A percentile compares a stretch with the other conserved stretches of the same genome.
Conservation (phyloP, 345 rosid species). For the Populus ilicifolia region DNA sequence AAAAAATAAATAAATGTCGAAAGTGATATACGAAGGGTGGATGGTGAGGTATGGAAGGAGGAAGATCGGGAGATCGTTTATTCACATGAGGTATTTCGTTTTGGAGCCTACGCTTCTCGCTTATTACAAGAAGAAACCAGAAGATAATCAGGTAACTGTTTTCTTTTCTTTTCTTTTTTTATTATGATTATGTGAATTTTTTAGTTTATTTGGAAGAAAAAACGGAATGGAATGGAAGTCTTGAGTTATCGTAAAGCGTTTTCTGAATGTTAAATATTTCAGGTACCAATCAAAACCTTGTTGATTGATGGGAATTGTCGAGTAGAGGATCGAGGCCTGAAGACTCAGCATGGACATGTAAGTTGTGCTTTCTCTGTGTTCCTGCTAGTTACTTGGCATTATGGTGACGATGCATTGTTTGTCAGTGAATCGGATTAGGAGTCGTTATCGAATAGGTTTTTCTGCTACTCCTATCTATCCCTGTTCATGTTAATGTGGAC, state of each 20-base stretch:
- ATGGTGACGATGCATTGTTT: background rate
- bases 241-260: background rate
- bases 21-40: constrained; percentile 96
- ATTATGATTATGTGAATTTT: background rate
- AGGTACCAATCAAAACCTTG: constrained; percentile 98
- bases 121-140: constrained; percentile 96
- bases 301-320: constrained; percentile 94
- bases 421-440: background rate
- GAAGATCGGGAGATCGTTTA: constrained; percentile 93
- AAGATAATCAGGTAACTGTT: constrained; percentile 68
- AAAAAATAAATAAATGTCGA: constrained; percentile 42
- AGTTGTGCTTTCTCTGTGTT: constrained; percentile 28
- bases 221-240: background rate
- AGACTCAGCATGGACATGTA: constrained; percentile 96
- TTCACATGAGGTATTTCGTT: constrained; percentile 95
- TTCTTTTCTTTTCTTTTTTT: constrained; percentile 1
- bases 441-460: background rate
- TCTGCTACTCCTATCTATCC: background rate
- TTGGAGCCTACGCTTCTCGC: constrained; percentile 90
- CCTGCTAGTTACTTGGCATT: background rate
- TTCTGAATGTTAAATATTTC: constrained; percentile 8
- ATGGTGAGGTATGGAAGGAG: constrained; percentile 98
- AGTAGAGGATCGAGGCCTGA: constrained; percentile 99
- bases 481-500: background rate
- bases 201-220: background rate